Evolutionary conservation across 2,329 filamentous ascomycete genomes (phyloP).

Genomic region (Aspergillus jensenii): DNA sequence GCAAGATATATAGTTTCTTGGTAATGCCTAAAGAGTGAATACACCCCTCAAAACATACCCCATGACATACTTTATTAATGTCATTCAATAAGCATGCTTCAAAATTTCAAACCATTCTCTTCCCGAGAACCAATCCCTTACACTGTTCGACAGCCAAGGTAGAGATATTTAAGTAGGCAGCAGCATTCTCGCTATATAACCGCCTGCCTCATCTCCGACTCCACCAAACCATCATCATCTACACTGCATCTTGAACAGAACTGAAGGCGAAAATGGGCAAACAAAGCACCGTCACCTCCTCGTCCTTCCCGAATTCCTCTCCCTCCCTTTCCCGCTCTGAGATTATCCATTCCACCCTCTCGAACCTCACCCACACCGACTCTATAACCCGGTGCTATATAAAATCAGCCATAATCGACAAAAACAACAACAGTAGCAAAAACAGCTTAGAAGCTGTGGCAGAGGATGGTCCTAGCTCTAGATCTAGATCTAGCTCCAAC

Average conservation of each 20-base stretch:
- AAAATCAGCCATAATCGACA: background rate
- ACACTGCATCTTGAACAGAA: background rate
- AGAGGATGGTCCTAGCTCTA: no score
- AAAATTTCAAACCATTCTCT: no score
- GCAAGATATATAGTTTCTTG: background rate
- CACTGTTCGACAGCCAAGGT: no score
- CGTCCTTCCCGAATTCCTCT: slow-evolving; percentile 9
- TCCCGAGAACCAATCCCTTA: no score
- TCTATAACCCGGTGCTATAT: slow-evolving; percentile 2
- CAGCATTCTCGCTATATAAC: slow-evolving; percentile 7
- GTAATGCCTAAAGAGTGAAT: no score
- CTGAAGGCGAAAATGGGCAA: background rate
- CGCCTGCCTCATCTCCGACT: background rate
- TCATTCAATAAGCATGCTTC: no score
- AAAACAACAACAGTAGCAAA: background rate
- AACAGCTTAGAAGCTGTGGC: background rate
- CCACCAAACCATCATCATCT: background rate
- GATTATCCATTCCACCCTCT: slow-evolving; percentile 12
- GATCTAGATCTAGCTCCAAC: background rate
- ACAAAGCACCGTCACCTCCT: background rate
- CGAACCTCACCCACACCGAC: slow-evolving; percentile 13
- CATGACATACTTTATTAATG: no score
- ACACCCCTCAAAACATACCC: no score
- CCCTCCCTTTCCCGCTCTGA: slow-evolving; percentile 11
- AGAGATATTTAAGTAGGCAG: slow-evolving; percentile 3